Percentiles rank a stretch among this genome's conserved stretches.
phyloP scores from a whole-genome alignment of 169 alveolate species.

The Cryptosporidium felis region DNA sequence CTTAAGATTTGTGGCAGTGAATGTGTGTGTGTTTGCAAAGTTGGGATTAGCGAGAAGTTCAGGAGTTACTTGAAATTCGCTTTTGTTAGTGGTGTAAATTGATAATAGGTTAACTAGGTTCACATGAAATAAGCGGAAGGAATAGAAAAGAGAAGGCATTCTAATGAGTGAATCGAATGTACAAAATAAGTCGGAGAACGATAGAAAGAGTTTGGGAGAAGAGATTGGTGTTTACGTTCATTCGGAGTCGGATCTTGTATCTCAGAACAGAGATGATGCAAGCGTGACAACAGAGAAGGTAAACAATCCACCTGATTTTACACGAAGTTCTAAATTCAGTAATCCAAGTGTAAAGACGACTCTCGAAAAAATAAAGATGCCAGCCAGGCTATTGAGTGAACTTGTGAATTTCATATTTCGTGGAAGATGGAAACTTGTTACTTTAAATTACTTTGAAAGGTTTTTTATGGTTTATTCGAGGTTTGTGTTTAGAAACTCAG shows the following conservation, averaged over 20 bases:
- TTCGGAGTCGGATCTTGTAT: constrained; percentile 41
- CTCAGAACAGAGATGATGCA: constrained; percentile 4
- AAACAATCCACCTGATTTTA: not conserved
- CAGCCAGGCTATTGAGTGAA: constrained; percentile 6
- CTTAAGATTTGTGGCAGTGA: too few relatives aligned
- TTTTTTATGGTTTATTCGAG: constrained; percentile 69
- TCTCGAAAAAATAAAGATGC: constrained; percentile 21
- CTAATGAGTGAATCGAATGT: constrained; percentile 59
- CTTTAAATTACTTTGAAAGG: constrained; percentile 53
- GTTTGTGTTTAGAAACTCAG: constrained; percentile 44
- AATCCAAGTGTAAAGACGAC: not conserved
- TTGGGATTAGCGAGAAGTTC: too few relatives aligned
- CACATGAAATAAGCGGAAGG: not conserved
- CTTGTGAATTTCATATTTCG: constrained; percentile 31
- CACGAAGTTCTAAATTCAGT: not conserved
- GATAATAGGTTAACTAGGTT: not conserved
- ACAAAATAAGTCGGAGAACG: not conserved
- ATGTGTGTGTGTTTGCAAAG: too few relatives aligned
- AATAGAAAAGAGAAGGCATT: not conserved
- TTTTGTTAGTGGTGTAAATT: too few relatives aligned
- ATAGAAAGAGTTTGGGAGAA: not conserved
- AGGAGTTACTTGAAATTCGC: too few relatives aligned
- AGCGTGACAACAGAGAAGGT: not conserved
- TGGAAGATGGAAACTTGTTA: constrained; percentile 59
- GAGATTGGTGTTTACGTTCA: constrained; percentile 16